phyloP scores from a whole-genome alignment of 2,329 filamentous ascomycete genomes.

The Aaosphaeria arxii region DNA sequence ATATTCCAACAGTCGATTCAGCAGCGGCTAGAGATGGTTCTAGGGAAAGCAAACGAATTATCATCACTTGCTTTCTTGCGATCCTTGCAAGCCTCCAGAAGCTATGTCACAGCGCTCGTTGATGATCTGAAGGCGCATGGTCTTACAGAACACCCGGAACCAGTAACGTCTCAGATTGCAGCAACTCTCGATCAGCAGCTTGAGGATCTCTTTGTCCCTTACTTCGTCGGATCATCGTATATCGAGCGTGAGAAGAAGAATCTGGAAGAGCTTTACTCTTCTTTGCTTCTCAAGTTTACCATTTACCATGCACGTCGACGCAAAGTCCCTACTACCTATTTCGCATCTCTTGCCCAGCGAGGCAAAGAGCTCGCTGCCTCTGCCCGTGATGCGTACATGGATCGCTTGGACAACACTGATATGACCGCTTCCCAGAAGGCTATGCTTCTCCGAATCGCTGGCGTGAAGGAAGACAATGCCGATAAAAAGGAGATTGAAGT shows the following conservation, averaged over 20 bases:
- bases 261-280: constrained; percentile 81
- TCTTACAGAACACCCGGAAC: constrained; percentile 90
- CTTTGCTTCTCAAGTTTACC: constrained; percentile 91
- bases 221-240: constrained; percentile 63
- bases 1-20: constrained; percentile 98
- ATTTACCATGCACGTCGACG: constrained; percentile 89
- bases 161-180: constrained; percentile 81
- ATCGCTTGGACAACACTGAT: constrained; percentile 83
- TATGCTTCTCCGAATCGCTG: constrained; percentile 86
- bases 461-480: constrained; percentile 69
- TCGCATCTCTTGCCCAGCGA: constrained; percentile 85
- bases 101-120: constrained; percentile 81
- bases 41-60: constrained; percentile 89
- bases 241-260: constrained; percentile 64
- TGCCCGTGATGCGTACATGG: constrained; percentile 87
- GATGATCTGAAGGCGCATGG: constrained; percentile 95
- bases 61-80: constrained; percentile 90
- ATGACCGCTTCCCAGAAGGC: constrained; percentile 83
- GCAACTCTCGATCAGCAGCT: constrained; percentile 66
- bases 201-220: constrained; percentile 65
- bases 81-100: constrained; percentile 84
- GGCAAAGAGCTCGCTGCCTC: constrained; percentile 84
- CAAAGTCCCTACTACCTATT: constrained; percentile 86
- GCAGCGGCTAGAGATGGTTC: constrained; percentile 88
- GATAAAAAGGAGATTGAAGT: constrained; percentile 87